phyloP scores from a whole-genome alignment of 108 stramenopile genomes.

The Mayamaea pseudoterrestris region DNA sequence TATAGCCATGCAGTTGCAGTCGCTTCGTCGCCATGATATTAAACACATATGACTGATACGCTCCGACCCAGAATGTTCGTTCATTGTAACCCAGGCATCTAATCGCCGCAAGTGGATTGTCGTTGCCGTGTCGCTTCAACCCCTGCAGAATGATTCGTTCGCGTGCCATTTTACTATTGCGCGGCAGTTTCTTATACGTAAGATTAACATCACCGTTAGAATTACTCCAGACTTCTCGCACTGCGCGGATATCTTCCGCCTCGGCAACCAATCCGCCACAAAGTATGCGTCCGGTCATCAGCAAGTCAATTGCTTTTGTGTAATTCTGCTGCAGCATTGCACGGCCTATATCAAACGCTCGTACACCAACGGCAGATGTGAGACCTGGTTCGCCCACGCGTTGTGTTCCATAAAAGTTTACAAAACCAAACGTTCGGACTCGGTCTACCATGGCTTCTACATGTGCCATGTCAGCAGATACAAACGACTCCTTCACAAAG shows the following conservation, averaged over 20 bases:
- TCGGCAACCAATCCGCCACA: conserved; percentile 20
- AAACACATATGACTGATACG: conserved; percentile 80
- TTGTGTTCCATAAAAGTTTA: conserved; percentile 86
- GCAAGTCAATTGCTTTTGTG: conserved; percentile 43
- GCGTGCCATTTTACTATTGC: conserved; percentile 23
- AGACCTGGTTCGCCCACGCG: conserved; percentile 62
- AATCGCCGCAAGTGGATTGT: conserved; percentile 44
- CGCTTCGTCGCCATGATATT: conserved; percentile 62
- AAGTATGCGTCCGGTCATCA: conserved; percentile 49
- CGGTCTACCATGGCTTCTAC: conserved; percentile 37
- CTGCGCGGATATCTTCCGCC: conserved; percentile 22
- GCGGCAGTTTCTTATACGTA: conserved; percentile 46
- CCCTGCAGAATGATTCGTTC: conserved; percentile 62
- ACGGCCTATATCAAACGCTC: conserved; percentile 71
- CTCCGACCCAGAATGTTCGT: conserved; percentile 65
- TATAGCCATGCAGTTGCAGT: conserved; percentile 33
- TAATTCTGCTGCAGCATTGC: conserved; percentile 59
- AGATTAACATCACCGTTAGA: conserved; percentile 34
- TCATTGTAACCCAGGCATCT: conserved; percentile 42
- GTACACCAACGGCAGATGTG: conserved; percentile 35
- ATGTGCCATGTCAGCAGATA: conserved; percentile 29
- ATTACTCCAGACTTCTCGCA: conserved; percentile 48
- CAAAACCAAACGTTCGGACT: conserved; percentile 44
- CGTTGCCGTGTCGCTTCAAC: conserved; percentile 45
- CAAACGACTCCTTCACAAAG: conserved; percentile 20